Evolutionary conservation across 495 filamentous ascomycete genomes (phyloP).

Genomic region (Xylaria acuta): DNA sequence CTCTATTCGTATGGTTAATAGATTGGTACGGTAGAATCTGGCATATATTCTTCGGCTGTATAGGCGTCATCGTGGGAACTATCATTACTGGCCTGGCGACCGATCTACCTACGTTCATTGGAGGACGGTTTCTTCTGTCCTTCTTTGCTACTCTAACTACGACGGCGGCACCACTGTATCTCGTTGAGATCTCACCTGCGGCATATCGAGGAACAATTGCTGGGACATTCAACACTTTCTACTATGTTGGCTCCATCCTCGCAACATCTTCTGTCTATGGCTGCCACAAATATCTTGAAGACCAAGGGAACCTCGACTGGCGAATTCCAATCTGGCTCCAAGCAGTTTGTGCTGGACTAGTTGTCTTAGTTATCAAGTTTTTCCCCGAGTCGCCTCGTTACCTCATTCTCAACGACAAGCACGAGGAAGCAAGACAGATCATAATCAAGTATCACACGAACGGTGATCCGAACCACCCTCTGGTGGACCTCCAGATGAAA

Average conservation of each 20-base stretch:
- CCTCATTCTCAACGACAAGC: constrained; percentile 59
- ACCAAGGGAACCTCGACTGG: constrained; percentile 53
- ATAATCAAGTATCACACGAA: constrained; percentile 67
- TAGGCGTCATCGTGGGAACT: constrained; percentile 69
- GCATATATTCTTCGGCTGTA: constrained; percentile 60
- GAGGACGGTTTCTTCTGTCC: constrained; percentile 77
- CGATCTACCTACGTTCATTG: constrained; percentile 63
- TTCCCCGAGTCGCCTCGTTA: constrained; percentile 52
- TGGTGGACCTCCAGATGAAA: constrained; percentile 64
- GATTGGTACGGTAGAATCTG: constrained; percentile 53
- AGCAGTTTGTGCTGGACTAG: constrained; percentile 58
- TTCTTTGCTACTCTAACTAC: constrained; percentile 73
- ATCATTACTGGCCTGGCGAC: constrained; percentile 47
- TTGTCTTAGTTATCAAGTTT: constrained; percentile 46
- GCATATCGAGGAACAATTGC: constrained; percentile 70
- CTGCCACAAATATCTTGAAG: constrained; percentile 45
- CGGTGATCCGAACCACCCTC: constrained; percentile 55
- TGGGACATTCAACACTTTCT: constrained; percentile 59
- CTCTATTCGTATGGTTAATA: constrained; percentile 41
- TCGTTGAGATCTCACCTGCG: constrained; percentile 77
- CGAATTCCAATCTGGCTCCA: constrained; percentile 69
- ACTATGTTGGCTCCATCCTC: constrained; percentile 63
- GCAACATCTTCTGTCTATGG: constrained; percentile 49
- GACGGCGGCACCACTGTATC: constrained; percentile 75
- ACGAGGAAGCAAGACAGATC: constrained; percentile 59